These are phyloP conservation scores for Cystobasidium tubakii DNA, from an alignment of 768 basidiomycete genomes.

Conservation along the genomic window DNA sequence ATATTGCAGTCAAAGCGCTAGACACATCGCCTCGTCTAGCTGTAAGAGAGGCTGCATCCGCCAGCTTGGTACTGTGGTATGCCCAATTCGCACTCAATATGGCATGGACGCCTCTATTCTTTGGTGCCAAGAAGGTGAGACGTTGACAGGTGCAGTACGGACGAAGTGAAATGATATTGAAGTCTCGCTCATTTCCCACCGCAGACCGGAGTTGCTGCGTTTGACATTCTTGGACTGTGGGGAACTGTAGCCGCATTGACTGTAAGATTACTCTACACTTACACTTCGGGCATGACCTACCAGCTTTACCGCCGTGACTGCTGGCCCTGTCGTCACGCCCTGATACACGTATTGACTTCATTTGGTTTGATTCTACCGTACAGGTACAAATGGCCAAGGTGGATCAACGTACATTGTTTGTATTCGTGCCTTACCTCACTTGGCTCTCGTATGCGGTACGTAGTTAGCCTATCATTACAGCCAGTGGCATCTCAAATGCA, in stretches of 20 bases:
- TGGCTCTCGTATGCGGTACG: slow-evolving; percentile 41
- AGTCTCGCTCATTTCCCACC: not conserved
- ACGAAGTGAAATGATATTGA: too few species aligned
- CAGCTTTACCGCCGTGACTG: too few species aligned
- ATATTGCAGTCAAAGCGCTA: slow-evolving; percentile 35
- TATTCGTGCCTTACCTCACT: slow-evolving; percentile 40
- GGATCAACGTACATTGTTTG: slow-evolving; percentile 38
- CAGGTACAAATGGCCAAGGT: slow-evolving; percentile 38
- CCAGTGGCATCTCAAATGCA: too few species aligned
- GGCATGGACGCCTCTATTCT: slow-evolving; percentile 42
- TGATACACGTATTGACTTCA: not conserved
- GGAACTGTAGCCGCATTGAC: slow-evolving; percentile 36
- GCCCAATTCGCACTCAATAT: slow-evolving; percentile 42
- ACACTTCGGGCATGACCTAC: too few species aligned
- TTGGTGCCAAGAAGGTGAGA: slow-evolving; percentile 28
- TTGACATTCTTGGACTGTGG: slow-evolving; percentile 39
- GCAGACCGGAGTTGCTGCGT: slow-evolving; percentile 35
- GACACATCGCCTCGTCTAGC: slow-evolving; percentile 35
- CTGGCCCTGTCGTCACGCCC: too few species aligned
- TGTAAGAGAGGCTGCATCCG: slow-evolving; percentile 21
- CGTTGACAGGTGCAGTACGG: not conserved
- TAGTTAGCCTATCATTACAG: too few species aligned
- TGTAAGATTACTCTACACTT: too few species aligned
- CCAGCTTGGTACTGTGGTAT: slow-evolving; percentile 42
- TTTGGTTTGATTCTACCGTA: not conserved